Conservation (phyloP, 2,329 filamentous ascomycete species). For the Aspergillus ochraceoroseus region DNA sequence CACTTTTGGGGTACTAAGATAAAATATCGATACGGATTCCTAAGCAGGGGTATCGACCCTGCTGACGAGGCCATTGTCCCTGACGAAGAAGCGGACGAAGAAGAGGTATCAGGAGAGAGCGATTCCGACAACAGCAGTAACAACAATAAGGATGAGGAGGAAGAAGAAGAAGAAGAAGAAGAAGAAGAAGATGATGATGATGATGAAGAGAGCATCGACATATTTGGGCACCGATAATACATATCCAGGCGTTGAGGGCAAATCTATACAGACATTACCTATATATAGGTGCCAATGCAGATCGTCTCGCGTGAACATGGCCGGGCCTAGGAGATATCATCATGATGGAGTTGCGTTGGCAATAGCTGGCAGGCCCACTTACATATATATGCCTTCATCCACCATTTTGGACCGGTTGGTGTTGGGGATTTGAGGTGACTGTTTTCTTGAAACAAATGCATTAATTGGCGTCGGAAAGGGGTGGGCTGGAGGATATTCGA, state of each 20-base stretch:
- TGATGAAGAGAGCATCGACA: conserved; percentile 47
- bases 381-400: conserved; percentile 6
- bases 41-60: conserved; percentile 24
- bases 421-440: conserved; percentile 12
- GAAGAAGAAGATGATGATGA: conserved; percentile 52
- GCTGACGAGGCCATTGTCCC: neutral
- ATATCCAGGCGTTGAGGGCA: conserved; percentile 1
- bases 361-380: conserved; percentile 17
- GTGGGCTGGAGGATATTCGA: no score
- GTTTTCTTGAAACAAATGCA: conserved; percentile 29
- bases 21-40: conserved; percentile 35
- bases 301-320: neutral
- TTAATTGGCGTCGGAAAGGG: conserved; percentile 6
- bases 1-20: conserved; percentile 55
- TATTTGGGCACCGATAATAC: conserved; percentile 50
- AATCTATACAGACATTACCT: conserved; percentile 3
- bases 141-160: no score
- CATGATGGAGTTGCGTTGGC: conserved; percentile 3
- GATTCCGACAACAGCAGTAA: no score
- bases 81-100: conserved; percentile 23
- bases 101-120: conserved; percentile 23
- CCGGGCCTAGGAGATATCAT: conserved; percentile 5
- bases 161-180: conserved; percentile 40
- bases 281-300: neutral
- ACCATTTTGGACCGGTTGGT: neutral